Conservation (phyloP, 2,329 filamentous ascomycete species). For the Orbilia blumenaviensis region DNA sequence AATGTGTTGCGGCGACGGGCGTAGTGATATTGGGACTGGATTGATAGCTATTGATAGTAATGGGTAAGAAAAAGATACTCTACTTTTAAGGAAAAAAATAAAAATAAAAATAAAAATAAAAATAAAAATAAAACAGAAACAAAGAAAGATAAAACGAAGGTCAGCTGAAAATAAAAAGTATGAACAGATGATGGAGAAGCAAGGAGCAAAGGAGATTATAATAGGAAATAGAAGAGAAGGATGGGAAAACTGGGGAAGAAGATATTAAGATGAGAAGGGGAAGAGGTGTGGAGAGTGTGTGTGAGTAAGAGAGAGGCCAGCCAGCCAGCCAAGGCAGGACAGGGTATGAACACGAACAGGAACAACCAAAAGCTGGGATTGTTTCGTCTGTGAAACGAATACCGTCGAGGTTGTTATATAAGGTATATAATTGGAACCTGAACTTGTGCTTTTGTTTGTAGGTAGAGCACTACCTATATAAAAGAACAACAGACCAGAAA, state of each 20-base stretch:
- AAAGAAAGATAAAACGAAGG: too few species aligned
- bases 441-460: too few species aligned
- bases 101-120: too few species aligned
- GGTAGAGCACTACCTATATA: too few species aligned
- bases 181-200: background rate
- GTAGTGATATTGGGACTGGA: background rate
- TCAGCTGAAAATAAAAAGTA: background rate
- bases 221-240: background rate
- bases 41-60: background rate
- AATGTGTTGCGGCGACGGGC: background rate
- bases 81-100: background rate
- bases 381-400: slow-evolving; percentile 39
- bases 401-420: background rate
- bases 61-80: background rate
- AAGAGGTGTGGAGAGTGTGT: background rate
- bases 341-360: too few species aligned
- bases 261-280: background rate
- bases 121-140: too few species aligned
- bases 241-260: background rate
- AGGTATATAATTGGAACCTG: too few species aligned
- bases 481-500: too few species aligned
- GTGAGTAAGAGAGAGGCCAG: background rate
- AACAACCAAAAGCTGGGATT: background rate
- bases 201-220: background rate
- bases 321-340: background rate